These are phyloP conservation scores for Aspergillus ustus DNA, from an alignment of 2,329 filamentous ascomycete genomes.

Conservation along the genomic window DNA sequence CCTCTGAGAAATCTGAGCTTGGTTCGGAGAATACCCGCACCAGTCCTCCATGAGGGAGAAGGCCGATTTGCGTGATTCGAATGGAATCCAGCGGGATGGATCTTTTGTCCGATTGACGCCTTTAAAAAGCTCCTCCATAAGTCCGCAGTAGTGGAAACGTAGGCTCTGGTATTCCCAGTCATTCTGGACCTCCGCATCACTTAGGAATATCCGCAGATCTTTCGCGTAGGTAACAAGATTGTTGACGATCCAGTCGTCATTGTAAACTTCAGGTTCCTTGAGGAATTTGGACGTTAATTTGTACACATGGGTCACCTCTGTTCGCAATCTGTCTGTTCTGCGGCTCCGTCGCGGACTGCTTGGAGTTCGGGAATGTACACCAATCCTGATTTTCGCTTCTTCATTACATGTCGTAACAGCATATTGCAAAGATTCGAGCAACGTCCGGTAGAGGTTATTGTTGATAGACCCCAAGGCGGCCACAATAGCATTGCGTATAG, in stretches of 20 bases:
- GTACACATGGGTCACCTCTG: slow-evolving; percentile 95
- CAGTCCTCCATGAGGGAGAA: slow-evolving; percentile 99
- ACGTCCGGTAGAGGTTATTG: slow-evolving; percentile 84
- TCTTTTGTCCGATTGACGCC: slow-evolving; percentile 85
- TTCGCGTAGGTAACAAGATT: slow-evolving; percentile 90
- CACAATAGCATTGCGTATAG: slow-evolving; percentile 88
- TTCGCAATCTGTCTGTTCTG: slow-evolving; percentile 83
- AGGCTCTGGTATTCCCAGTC: slow-evolving; percentile 94
- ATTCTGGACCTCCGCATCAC: slow-evolving; percentile 91
- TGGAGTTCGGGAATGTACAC: slow-evolving; percentile 76
- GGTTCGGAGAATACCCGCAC: slow-evolving; percentile 96
- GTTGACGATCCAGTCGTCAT: slow-evolving; percentile 86
- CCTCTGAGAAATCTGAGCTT: slow-evolving; percentile 76
- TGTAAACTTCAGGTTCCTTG: slow-evolving; percentile 74
- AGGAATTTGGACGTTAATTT: slow-evolving; percentile 91
- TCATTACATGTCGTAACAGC: slow-evolving; percentile 86
- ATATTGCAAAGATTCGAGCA: slow-evolving; percentile 87
- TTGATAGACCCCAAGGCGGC: slow-evolving; percentile 93
- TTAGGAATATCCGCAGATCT: slow-evolving; percentile 90
- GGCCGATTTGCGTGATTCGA: slow-evolving; percentile 91
- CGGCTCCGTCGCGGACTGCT: slow-evolving; percentile 82
- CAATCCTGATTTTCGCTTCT: slow-evolving; percentile 80
- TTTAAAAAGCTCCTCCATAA: slow-evolving; percentile 91
- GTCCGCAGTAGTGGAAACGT: slow-evolving; percentile 88
- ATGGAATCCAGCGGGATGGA: slow-evolving; percentile 92